Percentiles rank a stretch among this genome's conserved stretches.
Conservation (phyloP, 208 protist species). For the Acanthamoeba culbertsoni region DNA sequence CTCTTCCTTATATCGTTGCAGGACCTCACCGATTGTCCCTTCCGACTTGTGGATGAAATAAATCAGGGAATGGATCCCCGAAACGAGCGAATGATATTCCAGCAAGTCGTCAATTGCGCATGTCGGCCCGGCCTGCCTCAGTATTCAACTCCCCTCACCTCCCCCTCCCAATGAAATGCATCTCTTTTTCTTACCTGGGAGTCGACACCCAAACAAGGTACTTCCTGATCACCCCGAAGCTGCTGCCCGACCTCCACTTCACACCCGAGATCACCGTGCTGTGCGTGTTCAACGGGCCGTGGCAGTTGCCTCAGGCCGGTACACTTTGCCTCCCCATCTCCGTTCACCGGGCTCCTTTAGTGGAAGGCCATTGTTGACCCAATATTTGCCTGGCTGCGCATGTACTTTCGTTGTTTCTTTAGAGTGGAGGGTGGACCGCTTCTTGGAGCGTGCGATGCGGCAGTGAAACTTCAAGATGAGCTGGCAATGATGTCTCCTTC, state of each 20-base stretch:
- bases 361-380: no score
- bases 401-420: neutral
- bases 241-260: slow-evolving; percentile 71
- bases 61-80: slow-evolving; percentile 83
- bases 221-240: slow-evolving; percentile 77
- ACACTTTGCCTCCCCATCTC: neutral
- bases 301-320: slow-evolving; percentile 59
- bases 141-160: neutral
- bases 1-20: slow-evolving; percentile 88
- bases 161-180: no score
- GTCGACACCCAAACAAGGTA: neutral
- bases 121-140: slow-evolving; percentile 65
- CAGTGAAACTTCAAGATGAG: no score
- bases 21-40: slow-evolving; percentile 83
- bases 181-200: neutral
- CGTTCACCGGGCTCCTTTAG: no score
- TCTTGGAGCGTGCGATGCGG: neutral
- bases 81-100: slow-evolving; percentile 76
- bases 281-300: slow-evolving; percentile 75
- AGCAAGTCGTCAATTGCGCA: slow-evolving; percentile 66
- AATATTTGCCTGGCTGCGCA: no score
- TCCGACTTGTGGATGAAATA: slow-evolving; percentile 90
- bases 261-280: slow-evolving; percentile 63
- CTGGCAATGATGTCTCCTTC: no score
- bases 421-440: slow-evolving; percentile 2